These are phyloP conservation scores for Aspergillus sp. DNA, from an alignment of 2,329 filamentous ascomycete species.

Conservation along the genomic window DNA sequence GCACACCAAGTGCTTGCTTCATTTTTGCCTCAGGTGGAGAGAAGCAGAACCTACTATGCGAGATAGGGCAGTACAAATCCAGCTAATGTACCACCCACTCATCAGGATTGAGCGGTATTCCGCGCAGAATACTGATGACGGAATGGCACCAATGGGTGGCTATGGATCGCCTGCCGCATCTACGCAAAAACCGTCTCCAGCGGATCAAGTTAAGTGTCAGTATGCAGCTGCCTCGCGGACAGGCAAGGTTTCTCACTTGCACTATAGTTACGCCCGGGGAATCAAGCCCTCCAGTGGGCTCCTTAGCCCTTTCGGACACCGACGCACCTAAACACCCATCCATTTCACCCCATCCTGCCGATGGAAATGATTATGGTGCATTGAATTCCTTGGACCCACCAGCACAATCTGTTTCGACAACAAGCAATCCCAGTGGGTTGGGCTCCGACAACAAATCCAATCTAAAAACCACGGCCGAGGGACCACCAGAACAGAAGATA, in stretches of 20 bases:
- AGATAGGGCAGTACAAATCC: background rate
- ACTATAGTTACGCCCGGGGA: background rate
- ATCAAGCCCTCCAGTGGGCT: background rate
- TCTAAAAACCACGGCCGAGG: conserved; percentile 10
- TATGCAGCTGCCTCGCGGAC: background rate
- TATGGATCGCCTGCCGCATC: background rate
- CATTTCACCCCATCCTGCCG: background rate
- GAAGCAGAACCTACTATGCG: background rate
- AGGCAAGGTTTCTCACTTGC: background rate
- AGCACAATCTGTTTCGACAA: background rate
- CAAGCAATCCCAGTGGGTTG: background rate
- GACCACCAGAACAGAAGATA: conserved; percentile 38
- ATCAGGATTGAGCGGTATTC: conserved; percentile 12
- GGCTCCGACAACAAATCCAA: background rate
- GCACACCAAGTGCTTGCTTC: background rate
- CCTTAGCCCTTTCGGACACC: background rate
- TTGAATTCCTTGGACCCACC: background rate
- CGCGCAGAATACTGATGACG: background rate
- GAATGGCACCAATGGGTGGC: background rate
- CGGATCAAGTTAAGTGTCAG: background rate
- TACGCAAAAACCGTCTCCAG: background rate
- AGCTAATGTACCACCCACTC: background rate
- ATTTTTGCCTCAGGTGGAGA: background rate
- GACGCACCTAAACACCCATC: background rate
- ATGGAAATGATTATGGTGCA: background rate